Conservation (phyloP, 2,329 filamentous ascomycete genomes). For the Paecilomyces dactylethromorphus region DNA sequence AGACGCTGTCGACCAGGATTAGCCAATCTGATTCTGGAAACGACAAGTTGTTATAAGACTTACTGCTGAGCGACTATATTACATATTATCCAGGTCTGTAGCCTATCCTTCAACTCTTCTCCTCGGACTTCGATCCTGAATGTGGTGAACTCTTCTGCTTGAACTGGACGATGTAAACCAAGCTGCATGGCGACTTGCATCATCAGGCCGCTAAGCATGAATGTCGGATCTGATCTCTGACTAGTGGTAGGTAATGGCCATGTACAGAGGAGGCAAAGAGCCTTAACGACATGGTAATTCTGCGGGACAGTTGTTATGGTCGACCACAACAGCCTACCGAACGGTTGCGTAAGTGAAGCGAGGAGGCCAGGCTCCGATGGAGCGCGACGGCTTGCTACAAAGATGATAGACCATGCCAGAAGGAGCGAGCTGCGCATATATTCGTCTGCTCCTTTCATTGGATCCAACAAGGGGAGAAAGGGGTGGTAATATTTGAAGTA, state of each 20-base stretch:
- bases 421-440: constrained; percentile 53
- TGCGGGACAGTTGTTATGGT: constrained; percentile 54
- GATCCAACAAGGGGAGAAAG: constrained; percentile 56
- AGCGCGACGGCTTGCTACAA: constrained; percentile 54
- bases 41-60: constrained; percentile 13
- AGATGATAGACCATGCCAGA: constrained; percentile 59
- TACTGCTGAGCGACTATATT: constrained; percentile 62
- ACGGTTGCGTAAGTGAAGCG: constrained; percentile 41
- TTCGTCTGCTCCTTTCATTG: constrained; percentile 47
- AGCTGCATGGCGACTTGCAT: constrained; percentile 61
- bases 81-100: constrained; percentile 60
- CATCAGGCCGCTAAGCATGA: constrained; percentile 58
- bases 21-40: constrained; percentile 1
- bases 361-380: constrained; percentile 48
- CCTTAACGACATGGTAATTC: constrained; percentile 58
- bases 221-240: constrained; percentile 56
- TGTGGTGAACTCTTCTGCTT: constrained; percentile 49
- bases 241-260: constrained; percentile 58
- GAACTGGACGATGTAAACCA: constrained; percentile 55
- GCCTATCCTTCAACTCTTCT: constrained; percentile 55
- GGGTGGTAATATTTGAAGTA: constrained; percentile 59
- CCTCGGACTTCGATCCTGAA: constrained; percentile 47
- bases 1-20: constrained; percentile 40
- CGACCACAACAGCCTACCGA: constrained; percentile 53
- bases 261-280: constrained; percentile 55